A percentile compares a stretch with the other conserved stretches of the same genome.
phyloP scores from a whole-genome alignment of 495 filamentous ascomycete genomes.

The Tuber umbilicatum region DNA sequence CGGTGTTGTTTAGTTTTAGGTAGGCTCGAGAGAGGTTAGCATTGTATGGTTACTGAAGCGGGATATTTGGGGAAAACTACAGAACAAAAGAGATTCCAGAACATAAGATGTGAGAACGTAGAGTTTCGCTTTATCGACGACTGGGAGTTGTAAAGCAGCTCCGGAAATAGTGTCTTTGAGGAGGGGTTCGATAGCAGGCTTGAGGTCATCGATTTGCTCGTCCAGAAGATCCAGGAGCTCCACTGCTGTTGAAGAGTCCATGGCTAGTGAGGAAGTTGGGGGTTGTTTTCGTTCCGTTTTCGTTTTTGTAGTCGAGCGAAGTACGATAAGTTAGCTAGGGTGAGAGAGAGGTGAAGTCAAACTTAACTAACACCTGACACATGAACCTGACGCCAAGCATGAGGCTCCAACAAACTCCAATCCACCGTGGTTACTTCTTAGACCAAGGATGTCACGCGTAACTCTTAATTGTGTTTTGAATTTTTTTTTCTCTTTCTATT shows the following conservation, averaged over 20 bases:
- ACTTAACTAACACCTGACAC: neutral
- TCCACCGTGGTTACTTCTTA: too few relatives aligned
- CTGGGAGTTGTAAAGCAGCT: conserved; percentile 67
- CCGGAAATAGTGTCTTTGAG: conserved; percentile 58
- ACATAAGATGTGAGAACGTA: conserved; percentile 77
- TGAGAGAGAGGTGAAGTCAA: neutral
- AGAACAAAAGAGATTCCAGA: conserved; percentile 87
- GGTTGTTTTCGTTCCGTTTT: neutral
- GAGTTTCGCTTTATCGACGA: conserved; percentile 90
- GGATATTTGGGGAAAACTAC: conserved; percentile 47
- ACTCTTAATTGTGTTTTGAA: neutral
- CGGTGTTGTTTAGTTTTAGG: conserved; percentile 67
- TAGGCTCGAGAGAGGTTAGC: conserved; percentile 53
- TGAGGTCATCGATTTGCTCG: conserved; percentile 67
- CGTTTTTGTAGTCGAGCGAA: neutral
- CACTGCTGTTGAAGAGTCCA: conserved; percentile 42
- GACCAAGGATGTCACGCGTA: neutral
- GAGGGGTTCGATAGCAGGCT: conserved; percentile 63
- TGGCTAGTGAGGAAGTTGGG: conserved; percentile 31
- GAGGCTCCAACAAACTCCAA: conserved; percentile 1
- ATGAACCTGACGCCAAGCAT: neutral
- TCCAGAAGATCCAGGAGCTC: conserved; percentile 64
- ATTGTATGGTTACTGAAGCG: conserved; percentile 14
- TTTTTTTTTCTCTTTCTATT: neutral
- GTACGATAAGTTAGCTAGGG: neutral